Evolutionary conservation across 805 yeast genomes (phyloP).

Genomic region (Diddensiella caesifluorescens): DNA sequence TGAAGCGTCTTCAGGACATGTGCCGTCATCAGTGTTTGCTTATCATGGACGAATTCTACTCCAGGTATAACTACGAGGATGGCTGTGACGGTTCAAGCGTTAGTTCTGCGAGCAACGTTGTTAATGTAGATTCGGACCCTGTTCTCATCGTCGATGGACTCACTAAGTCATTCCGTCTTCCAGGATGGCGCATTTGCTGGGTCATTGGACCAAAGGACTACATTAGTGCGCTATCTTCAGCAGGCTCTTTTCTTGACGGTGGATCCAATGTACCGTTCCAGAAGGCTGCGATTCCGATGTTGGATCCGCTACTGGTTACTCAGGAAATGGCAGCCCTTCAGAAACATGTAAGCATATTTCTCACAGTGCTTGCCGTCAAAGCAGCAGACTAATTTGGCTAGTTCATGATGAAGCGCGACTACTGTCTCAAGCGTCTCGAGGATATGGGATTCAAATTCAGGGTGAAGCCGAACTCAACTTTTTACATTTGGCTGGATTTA

Average conservation of each 20-base stretch:
- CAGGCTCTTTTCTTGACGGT: slow-evolving; percentile 57
- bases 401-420: slow-evolving; percentile 53
- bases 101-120: slow-evolving; percentile 46
- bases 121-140: slow-evolving; percentile 54
- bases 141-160: slow-evolving; percentile 56
- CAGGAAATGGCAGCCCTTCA: slow-evolving; percentile 55
- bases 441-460: slow-evolving; percentile 51
- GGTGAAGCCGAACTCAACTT: slow-evolving; percentile 52
- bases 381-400: too few relatives aligned
- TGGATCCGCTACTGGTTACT: slow-evolving; percentile 46
- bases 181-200: slow-evolving; percentile 65
- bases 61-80: slow-evolving; percentile 51
- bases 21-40: slow-evolving; percentile 49
- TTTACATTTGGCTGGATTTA: slow-evolving; percentile 55
- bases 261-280: slow-evolving; percentile 60
- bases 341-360: slow-evolving; percentile 32
- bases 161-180: slow-evolving; percentile 56
- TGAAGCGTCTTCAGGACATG: slow-evolving; percentile 45
- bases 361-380: neutral
- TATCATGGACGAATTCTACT: slow-evolving; percentile 61
- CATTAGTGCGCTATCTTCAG: slow-evolving; percentile 48
- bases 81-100: slow-evolving; percentile 48
- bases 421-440: slow-evolving; percentile 43
- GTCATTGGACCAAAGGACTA: slow-evolving; percentile 58
- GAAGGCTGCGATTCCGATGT: slow-evolving; percentile 51